Evolutionary conservation across 345 rosid genomes (phyloP).

Genomic region (Salix caprea): DNA sequence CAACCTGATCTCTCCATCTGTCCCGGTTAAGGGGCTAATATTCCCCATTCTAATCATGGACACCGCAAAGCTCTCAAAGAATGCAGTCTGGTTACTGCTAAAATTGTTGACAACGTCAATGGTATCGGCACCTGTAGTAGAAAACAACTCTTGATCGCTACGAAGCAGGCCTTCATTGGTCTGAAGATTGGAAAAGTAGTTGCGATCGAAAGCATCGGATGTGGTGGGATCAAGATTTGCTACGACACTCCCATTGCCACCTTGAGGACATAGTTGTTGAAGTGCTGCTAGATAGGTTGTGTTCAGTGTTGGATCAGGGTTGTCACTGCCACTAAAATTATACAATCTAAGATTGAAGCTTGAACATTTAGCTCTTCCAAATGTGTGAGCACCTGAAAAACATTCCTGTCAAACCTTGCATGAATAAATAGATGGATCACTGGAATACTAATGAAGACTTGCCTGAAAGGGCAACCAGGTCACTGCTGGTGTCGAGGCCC

Average conservation of each 20-base stretch:
- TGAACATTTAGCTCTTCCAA: conserved; percentile 48
- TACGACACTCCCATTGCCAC: conserved; percentile 29
- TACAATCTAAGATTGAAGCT: conserved; percentile 34
- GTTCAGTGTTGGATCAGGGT: conserved; percentile 51
- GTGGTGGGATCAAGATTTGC: conserved; percentile 45
- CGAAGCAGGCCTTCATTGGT: conserved; percentile 43
- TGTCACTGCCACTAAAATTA: conserved; percentile 39
- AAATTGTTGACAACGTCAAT: conserved; percentile 35
- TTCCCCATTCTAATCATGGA: conserved; percentile 72
- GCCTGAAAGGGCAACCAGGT: conserved; percentile 28
- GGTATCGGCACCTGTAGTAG: conserved; percentile 47
- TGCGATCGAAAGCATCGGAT: conserved; percentile 43
- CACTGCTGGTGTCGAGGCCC: conserved; percentile 21
- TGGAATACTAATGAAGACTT: neutral
- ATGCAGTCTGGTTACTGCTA: conserved; percentile 39
- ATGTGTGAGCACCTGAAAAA: conserved; percentile 57
- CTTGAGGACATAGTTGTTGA: conserved; percentile 46
- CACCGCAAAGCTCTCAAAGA: conserved; percentile 45
- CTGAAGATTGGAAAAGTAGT: conserved; percentile 50
- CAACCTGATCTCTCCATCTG: conserved; percentile 49
- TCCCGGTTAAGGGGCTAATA: conserved; percentile 43
- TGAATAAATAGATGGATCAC: neutral
- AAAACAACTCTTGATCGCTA: conserved; percentile 58
- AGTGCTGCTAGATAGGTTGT: conserved; percentile 37
- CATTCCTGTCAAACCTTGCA: too few species aligned